Evolutionary conservation across 2,329 filamentous ascomycete genomes (phyloP).

Genomic region (Colletotrichum neosansevieriae): DNA sequence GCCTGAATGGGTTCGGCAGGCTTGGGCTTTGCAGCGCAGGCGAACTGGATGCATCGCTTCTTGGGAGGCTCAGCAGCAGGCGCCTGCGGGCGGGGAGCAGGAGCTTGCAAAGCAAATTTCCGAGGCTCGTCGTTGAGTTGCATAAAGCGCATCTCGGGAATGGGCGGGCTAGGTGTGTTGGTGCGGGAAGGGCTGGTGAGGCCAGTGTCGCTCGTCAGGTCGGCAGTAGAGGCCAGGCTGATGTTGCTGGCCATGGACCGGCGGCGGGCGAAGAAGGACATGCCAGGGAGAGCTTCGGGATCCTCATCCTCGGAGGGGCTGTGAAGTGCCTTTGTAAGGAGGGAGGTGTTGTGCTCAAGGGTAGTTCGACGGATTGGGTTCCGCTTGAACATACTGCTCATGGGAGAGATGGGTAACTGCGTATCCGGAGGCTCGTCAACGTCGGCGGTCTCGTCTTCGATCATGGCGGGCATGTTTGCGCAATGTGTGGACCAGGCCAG

Average conservation of each 20-base stretch:
- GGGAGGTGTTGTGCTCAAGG: constrained; percentile 75
- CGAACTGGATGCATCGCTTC: constrained; percentile 93
- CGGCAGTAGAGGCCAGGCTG: constrained; percentile 86
- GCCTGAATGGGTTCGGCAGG: constrained; percentile 47
- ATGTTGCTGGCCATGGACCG: constrained; percentile 83
- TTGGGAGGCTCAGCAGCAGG: constrained; percentile 55
- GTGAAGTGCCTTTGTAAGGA: constrained; percentile 87
- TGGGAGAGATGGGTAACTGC: constrained; percentile 45
- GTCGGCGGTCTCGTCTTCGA: constrained; percentile 77
- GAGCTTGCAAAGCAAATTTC: constrained; percentile 60
- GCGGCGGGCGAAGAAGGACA: constrained; percentile 56
- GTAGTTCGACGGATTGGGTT: constrained; percentile 60
- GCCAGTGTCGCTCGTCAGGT: constrained; percentile 94
- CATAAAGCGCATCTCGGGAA: constrained; percentile 67
- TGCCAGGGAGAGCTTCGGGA: constrained; percentile 52
- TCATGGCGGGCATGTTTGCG: constrained; percentile 56
- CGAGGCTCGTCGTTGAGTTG: constrained; percentile 50
- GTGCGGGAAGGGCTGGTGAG: constrained; percentile 90
- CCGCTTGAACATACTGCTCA: constrained; percentile 59
- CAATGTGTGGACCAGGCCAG: constrained; percentile 60
- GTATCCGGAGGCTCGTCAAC: constrained; percentile 89
- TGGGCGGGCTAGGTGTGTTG: constrained; percentile 89
- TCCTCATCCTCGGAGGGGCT: constrained; percentile 71
- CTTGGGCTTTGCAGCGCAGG: constrained; percentile 74
- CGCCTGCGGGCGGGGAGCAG: constrained; percentile 70